These are phyloP conservation scores for Glarea lozoyensis DNA, from an alignment of 495 filamentous ascomycete species.

Conservation along the genomic window DNA sequence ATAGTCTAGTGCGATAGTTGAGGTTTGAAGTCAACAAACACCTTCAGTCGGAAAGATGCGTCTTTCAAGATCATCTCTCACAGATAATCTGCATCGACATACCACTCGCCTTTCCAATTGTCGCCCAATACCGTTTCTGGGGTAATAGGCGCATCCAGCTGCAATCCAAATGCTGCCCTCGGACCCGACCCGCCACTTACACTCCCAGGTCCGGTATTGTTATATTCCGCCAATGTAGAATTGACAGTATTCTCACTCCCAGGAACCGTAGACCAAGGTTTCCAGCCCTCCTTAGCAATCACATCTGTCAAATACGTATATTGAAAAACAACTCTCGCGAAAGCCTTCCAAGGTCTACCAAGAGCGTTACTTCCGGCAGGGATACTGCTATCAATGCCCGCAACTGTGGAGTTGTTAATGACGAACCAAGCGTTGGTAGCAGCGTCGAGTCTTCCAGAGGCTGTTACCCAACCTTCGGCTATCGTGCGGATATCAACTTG, in stretches of 20 bases:
- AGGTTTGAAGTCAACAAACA: too few relatives aligned
- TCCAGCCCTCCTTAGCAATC: constrained; percentile 20
- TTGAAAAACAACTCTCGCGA: constrained; percentile 20
- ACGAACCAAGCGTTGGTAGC: constrained; percentile 23
- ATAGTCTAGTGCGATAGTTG: too few relatives aligned
- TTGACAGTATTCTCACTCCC: constrained; percentile 7
- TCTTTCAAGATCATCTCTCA: too few relatives aligned
- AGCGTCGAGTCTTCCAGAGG: constrained; percentile 21
- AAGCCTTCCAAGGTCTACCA: constrained; percentile 20
- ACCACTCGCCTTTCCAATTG: constrained; percentile 8
- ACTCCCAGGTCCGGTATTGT: constrained; percentile 17
- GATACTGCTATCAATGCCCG: constrained; percentile 9
- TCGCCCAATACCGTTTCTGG: constrained; percentile 6
- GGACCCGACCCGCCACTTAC: constrained; percentile 5
- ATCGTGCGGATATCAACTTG: constrained; percentile 18
- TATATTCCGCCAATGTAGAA: constrained; percentile 20
- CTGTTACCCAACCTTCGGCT: constrained; percentile 22
- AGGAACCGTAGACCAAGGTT: constrained; percentile 15
- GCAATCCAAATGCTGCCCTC: constrained; percentile 6
- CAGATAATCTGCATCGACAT: too few relatives aligned
- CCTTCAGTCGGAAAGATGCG: too few relatives aligned
- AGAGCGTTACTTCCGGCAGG: constrained; percentile 13
- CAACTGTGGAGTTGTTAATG: constrained; percentile 22
- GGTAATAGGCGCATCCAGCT: constrained; percentile 4
- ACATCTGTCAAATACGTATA: constrained; percentile 18